Conservation (phyloP, 768 basidiomycete genomes). For the Lactarius deliciosus region DNA sequence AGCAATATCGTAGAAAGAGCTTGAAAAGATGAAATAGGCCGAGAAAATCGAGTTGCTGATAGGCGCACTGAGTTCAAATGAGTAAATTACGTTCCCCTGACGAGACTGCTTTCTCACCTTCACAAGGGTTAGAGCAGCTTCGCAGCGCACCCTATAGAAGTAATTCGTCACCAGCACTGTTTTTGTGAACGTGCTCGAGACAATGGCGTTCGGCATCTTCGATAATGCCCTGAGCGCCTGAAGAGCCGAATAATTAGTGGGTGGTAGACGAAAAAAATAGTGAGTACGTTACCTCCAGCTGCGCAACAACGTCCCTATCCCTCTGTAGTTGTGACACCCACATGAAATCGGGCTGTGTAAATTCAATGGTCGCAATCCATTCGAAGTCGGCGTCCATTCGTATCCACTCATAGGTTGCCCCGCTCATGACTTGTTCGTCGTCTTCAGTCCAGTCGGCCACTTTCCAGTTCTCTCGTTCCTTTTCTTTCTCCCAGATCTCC, state of each 20-base stretch:
- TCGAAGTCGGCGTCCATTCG: conserved; percentile 98
- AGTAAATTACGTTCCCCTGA: conserved; percentile 10
- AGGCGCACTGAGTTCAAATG: conserved; percentile 64
- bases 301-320: conserved; percentile 95
- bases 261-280: conserved; percentile 17
- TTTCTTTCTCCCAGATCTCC: conserved; percentile 95
- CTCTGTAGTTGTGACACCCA: conserved; percentile 96
- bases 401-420: conserved; percentile 99
- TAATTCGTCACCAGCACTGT: conserved; percentile 94
- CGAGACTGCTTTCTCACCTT: conserved; percentile 51
- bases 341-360: conserved; percentile 97
- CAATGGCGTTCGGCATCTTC: conserved; percentile 77
- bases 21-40: conserved; percentile 97
- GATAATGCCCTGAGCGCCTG: conserved; percentile 90
- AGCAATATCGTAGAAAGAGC: conserved; percentile 86
- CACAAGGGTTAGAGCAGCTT: conserved; percentile 84
- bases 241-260: conserved; percentile 18
- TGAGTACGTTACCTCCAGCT: conserved; percentile 69
- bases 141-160: conserved; percentile 93
- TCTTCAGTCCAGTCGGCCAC: conserved; percentile 98
- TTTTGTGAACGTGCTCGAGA: conserved; percentile 89
- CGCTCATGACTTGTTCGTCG: conserved; percentile 89
- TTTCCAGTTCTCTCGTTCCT: conserved; percentile 91
- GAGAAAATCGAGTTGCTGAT: conserved; percentile 76
- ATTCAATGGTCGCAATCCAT: conserved; percentile 92